Evolutionary conservation across 208 protist genomes (phyloP).

Genomic region (Crithidia sp.): DNA sequence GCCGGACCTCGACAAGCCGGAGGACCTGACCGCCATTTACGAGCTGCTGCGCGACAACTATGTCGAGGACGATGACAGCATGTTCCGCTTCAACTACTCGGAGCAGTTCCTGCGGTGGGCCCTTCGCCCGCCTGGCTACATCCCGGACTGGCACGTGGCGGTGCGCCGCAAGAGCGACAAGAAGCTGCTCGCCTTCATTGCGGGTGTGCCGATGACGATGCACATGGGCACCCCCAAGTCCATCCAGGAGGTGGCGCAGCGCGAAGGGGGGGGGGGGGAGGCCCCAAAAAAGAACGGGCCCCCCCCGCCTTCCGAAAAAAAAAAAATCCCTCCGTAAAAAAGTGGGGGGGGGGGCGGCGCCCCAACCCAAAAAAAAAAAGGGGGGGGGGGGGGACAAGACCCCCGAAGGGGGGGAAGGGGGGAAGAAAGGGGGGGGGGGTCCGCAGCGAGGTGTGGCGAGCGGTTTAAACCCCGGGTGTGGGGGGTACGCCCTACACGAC

Average conservation of each 20-base stretch:
- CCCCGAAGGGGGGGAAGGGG: no score
- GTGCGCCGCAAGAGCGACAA: slow-evolving; percentile 92
- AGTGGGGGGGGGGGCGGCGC: no score
- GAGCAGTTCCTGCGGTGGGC: slow-evolving; percentile 98
- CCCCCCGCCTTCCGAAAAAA: no score
- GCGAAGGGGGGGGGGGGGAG: slow-evolving; percentile 17
- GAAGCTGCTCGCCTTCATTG: slow-evolving; percentile 98
- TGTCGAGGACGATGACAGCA: slow-evolving; percentile 98
- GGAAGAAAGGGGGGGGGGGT: no score
- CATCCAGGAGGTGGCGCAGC: slow-evolving; percentile 19
- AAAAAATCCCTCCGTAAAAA: no score
- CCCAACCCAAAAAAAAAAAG: no score
- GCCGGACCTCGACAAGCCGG: slow-evolving; percentile 81
- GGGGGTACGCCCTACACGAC: slow-evolving; percentile 95
- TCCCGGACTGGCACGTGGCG: slow-evolving; percentile 96
- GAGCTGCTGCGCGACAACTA: slow-evolving; percentile 98
- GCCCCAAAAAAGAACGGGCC: no score
- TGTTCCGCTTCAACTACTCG: slow-evolving; percentile 99
- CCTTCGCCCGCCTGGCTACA: slow-evolving; percentile 95
- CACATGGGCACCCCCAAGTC: slow-evolving; percentile 65
- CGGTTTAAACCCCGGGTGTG: no score
- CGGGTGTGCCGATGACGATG: slow-evolving; percentile 94
- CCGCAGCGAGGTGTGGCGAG: no score
- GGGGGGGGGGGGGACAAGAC: no score
- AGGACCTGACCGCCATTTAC: slow-evolving; percentile 90